Evolutionary conservation across 352 stramenopile species (phyloP), one percentile per base, ranked within the genome.

Genomic region (Globisporangium megalacanthum): DNA sequence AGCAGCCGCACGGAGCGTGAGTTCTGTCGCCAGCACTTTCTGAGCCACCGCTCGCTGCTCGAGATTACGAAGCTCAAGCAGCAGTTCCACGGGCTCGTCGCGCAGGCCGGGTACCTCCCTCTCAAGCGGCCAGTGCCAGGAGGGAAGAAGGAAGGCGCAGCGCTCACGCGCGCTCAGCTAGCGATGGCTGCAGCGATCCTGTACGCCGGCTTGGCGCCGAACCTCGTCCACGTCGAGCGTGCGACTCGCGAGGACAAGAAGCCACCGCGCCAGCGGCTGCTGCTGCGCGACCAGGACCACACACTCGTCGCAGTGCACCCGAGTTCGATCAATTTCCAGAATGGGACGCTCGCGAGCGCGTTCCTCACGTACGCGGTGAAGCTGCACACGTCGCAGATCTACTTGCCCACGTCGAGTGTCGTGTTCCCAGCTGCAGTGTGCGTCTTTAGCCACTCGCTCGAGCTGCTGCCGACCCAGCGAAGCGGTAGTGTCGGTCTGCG

Each of bases 171-270:
- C 11, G 66, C 89, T 39, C 62, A 76, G 11, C 66, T 84, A 13
- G 74, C 76, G 8, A 69, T 90, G 35, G 59, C 95, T n/a, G 64
- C 80, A 9, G 72, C 80, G 1, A 62, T 94, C 14, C 50, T 97
- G 9, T 92, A 80, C 50, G 88, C 77, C 25, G 86, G 85, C 19
- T 66, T 99, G 31, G 89, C 95, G 39, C 95, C 95, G 13, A 97
- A 98, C 65, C 65, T 99, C 47, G 86, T 98, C 19, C 79, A 92
- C 60, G 67, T 77, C 25, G 75, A 89, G 49, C 66, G 64, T 7
- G 49, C 72, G 6, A 19, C 58, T 22, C 59, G 62, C 6, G 61
- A 75, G 52, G 33, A 29, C 25, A 29, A 29, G 25, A 59, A 15
- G n/a, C 15, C 33, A 77, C 79, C 35, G 35, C 35, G 35, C 36